Evolutionary conservation across 345 rosid species (phyloP).

Genomic region (Ailanthus altissimus): DNA sequence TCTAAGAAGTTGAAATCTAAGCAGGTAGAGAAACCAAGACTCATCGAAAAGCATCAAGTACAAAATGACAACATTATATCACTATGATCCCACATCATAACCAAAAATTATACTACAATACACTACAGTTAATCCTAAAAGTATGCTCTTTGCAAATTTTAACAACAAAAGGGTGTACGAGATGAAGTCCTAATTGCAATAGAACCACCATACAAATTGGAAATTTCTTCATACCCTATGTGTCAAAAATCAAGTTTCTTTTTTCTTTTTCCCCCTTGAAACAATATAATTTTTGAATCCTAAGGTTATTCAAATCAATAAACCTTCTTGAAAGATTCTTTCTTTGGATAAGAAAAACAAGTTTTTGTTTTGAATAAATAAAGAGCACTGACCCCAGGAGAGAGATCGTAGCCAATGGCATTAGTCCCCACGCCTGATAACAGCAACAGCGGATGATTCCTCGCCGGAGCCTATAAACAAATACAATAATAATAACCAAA

Average conservation of each 20-base stretch:
- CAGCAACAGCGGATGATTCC: constrained; percentile 86
- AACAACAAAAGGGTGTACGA: not conserved
- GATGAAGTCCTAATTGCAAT: not conserved
- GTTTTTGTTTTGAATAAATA: not conserved
- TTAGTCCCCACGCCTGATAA: constrained; percentile 95
- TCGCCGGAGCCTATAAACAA: constrained; percentile 63
- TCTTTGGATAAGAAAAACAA: too few relatives aligned
- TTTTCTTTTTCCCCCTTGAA: not conserved
- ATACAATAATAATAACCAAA: too few relatives aligned
- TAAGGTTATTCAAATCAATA: not conserved
- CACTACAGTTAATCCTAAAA: too few relatives aligned
- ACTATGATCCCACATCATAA: not conserved
- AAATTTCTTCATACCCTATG: not conserved
- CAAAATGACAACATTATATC: not conserved
- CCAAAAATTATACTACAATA: not conserved
- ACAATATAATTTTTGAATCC: not conserved
- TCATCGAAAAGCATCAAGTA: not conserved
- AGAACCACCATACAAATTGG: not conserved
- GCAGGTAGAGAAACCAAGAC: too few relatives aligned
- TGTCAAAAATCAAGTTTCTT: not conserved
- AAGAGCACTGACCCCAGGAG: constrained; percentile 59
- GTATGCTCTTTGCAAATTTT: too few relatives aligned
- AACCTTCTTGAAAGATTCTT: not conserved
- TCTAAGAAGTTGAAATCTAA: constrained; percentile 13
- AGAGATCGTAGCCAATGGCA: constrained; percentile 94